Percentiles rank a stretch among this genome's conserved stretches.
Evolutionary conservation across 495 filamentous ascomycete species (phyloP).

Genomic region (Cryomyces antarcticus): DNA sequence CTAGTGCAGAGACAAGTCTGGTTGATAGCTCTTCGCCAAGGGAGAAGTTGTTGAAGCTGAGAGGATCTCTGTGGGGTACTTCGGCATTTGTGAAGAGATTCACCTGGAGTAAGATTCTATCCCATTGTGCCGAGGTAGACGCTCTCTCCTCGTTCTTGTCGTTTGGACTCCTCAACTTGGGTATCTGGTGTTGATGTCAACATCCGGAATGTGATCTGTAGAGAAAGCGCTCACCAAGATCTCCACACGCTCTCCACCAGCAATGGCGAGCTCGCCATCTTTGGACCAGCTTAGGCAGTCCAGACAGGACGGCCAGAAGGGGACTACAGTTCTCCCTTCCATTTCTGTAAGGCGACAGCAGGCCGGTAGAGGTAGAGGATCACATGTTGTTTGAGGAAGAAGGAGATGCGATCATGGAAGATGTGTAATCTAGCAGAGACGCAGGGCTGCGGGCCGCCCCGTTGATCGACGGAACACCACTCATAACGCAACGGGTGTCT

Average conservation of each 20-base stretch:
- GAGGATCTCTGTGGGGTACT: conserved; percentile 26
- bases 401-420: too few relatives aligned
- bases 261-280: conserved; percentile 41
- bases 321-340: neutral
- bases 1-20: conserved; percentile 28
- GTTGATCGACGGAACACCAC: too few relatives aligned
- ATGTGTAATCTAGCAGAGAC: too few relatives aligned
- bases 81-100: conserved; percentile 34
- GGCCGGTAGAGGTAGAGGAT: too few relatives aligned
- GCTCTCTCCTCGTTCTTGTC: too few relatives aligned
- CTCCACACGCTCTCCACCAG: conserved; percentile 35
- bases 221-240: conserved; percentile 24
- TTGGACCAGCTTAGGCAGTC: conserved; percentile 39
- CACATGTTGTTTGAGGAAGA: too few relatives aligned
- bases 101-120: conserved; percentile 18
- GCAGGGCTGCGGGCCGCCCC: neutral
- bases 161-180: too few relatives aligned
- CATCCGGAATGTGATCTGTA: too few relatives aligned
- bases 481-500: too few relatives aligned
- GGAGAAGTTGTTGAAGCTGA: conserved; percentile 30
- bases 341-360: neutral
- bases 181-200: too few relatives aligned
- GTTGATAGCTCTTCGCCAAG: conserved; percentile 42
- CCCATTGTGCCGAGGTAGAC: conserved; percentile 4
- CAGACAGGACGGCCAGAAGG: conserved; percentile 18